Base-by-base conservation (phyloP, 2,329 filamentous ascomycete species). In the Fusarium humuli region DNA sequence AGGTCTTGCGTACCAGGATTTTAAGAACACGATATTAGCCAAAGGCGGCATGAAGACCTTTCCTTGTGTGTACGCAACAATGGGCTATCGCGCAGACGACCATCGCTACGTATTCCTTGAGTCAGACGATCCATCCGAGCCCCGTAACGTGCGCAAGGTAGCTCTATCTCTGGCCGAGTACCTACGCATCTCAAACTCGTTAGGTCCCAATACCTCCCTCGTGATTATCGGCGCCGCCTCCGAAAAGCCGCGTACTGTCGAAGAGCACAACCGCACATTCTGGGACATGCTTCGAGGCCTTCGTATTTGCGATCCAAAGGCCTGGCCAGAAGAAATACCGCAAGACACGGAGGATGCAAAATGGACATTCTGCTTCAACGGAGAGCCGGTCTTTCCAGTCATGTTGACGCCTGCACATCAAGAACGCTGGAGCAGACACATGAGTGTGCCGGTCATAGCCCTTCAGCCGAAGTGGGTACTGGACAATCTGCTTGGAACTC, bases 251-350 rank as follows among this genome's bases (percentile, higher is more conserved):
- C 55, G 37, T 5, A 58, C 46, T 6, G 22, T 58, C 14, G 55
- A 53, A 22, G 47, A 53, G 18, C 18, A 58, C 11, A 58, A 58
- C n/a, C 47, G 27, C 6, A 58, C 47, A 27, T 58, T 58, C 27
- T 58, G 55, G 55, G 47, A 58, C 6, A 58, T 58, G 55, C 47
- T 58, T 27, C 47, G 55, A 34, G 55, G 55, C 3, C 55, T 58
- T 34, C 55, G 55, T 2, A 58, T 42, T 22, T 54, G 55, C 10
- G 55, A 58, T 27, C 55, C 47, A 1, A 53, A 42, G 14, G 22
- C 34, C 22, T 58, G 55, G 55, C 55, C 55, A 22, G 7, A 18
- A 4, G 37, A 54, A 5, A 58, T 58, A 4, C 55, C 55, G 4
- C 22, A 58, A 54, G 55, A 58, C 14, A 58, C 55, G 0, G 46